Base-by-base conservation (phyloP, 129 eudicot genomes). In the Daucus carota region DNA sequence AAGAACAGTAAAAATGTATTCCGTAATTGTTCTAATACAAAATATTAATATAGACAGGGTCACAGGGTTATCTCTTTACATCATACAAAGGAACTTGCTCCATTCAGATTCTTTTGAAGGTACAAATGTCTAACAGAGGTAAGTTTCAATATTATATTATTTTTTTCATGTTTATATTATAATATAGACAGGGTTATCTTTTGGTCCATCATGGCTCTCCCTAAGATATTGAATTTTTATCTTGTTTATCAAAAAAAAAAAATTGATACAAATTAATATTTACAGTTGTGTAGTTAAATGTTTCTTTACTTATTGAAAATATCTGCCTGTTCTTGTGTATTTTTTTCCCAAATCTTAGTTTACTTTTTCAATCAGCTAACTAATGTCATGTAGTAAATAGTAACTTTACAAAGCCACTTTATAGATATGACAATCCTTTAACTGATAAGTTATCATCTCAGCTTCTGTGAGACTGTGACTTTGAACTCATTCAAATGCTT, bases 71-170 rank as follows among this genome's bases (percentile, higher is more conserved):
- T 81, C 87, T 91, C 33, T 76, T 91, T 76, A 91, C 97, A 52
- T 91, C 93, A 28, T 91, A 85, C 47, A 88, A 83, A 80, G 97
- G 88, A 73, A 91, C 93, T 14, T 88, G 92, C 75, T 88, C 88
- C 41, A 85, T 88, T 70, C 93, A 88, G 90, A 91, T 91, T 80
- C 90, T 91, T 73, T 90, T 93, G 1, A 88, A 86, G 80, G 84
- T 78, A 60, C 91, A 83, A 73, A 86, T 86, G 80, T 91, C 97
- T 26, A 88, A 91, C 66, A 81, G 93, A 79, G 94, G 97, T 88
- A 80, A 82, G 20, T 75, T 54, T 24, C 45, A 41, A 16, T 6
- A 52, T 14, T 40, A 8, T 26, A 26, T n/a, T 41, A 10, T 22
- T 24, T 26, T 29, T 69, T 17, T 41, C 36, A 42, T 24, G 29